phyloP scores from a whole-genome alignment of 257 asterid genomes.

The Plantago elongata region DNA sequence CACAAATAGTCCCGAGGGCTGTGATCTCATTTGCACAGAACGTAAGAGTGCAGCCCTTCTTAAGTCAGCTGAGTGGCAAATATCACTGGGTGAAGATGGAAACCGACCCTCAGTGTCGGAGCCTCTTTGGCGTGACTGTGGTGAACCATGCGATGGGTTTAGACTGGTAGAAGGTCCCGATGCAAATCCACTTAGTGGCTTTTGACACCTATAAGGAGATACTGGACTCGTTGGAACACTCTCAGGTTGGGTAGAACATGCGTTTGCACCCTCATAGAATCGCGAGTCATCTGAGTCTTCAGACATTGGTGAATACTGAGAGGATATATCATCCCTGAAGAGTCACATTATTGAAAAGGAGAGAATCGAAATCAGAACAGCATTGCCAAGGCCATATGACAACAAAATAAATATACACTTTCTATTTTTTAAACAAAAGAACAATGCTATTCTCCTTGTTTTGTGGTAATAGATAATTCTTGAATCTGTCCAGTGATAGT shows the following conservation, averaged over 20 bases:
- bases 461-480: background rate
- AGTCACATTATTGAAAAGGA: background rate
- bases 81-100: constrained; percentile 97
- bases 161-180: constrained; percentile 45
- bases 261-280: constrained; percentile 55
- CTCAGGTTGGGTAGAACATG: constrained; percentile 68
- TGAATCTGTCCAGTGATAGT: background rate
- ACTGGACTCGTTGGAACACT: constrained; percentile 86
- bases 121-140: constrained; percentile 77
- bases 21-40: constrained; percentile 90
- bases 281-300: constrained; percentile 91
- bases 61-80: constrained; percentile 94
- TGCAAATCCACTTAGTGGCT: constrained; percentile 39
- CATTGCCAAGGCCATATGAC: background rate
- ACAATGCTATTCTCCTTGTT: background rate
- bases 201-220: constrained; percentile 79
- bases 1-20: constrained; percentile 51
- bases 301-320: constrained; percentile 91
- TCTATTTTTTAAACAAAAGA: too few species aligned
- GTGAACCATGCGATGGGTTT: constrained; percentile 37
- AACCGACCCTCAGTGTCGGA: constrained; percentile 89
- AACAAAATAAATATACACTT: too few species aligned
- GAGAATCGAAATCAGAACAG: background rate
- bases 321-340: constrained; percentile 74
- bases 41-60: constrained; percentile 86